Base-by-base conservation (phyloP, 2,329 filamentous ascomycete species). In the Claviceps digitariae region DNA sequence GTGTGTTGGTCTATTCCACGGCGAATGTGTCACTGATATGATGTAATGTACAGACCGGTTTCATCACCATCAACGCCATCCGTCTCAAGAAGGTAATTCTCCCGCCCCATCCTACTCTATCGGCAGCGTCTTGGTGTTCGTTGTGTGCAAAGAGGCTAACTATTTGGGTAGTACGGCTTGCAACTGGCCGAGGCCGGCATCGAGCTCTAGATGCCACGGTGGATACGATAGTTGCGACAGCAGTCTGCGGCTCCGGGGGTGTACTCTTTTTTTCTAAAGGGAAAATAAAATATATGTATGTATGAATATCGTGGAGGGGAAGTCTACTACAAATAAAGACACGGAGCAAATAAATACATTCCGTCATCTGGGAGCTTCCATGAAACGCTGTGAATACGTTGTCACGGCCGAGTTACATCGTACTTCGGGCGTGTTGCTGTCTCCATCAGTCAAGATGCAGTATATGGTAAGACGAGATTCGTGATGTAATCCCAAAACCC, bases 61-160 rank as follows among this genome's bases (percentile, higher is more conserved):
- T 82, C 63, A 79, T 90, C 64, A 75, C 75, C 53, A 82, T 87
- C 61, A 76, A 90, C 63, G 79, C 79, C 57, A 84, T 84, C 58
- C 74, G 78, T 41, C 70, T 83, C 46, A 72, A 80, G 69, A 81
- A 64, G 59, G 50, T 47, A 34, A 34, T 13, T 10, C 10, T 34
- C 10, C 31, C 27, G 8, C 31, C 31, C 31, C 8, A 1, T 34
- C 10, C 3, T 12, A 9, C 8, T 27, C 13, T 29, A n/a, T 46
- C 5, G n/a, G n/a, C n/a, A n/a, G n/a, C n/a, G n/a, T 17, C 29
- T 29, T 31, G 3, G 9, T 31, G 15, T 12, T 47, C 9, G 31
- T 20, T 8, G 45, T 21, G 38, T 13, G n/a, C 8, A 13, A 41
- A 34, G 17, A 6, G 15, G 20, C 41, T 52, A 29, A 52, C 34